Evolutionary conservation across 768 basidiomycete genomes (phyloP).

Genomic region (Brasilioporus rufonigricans): DNA sequence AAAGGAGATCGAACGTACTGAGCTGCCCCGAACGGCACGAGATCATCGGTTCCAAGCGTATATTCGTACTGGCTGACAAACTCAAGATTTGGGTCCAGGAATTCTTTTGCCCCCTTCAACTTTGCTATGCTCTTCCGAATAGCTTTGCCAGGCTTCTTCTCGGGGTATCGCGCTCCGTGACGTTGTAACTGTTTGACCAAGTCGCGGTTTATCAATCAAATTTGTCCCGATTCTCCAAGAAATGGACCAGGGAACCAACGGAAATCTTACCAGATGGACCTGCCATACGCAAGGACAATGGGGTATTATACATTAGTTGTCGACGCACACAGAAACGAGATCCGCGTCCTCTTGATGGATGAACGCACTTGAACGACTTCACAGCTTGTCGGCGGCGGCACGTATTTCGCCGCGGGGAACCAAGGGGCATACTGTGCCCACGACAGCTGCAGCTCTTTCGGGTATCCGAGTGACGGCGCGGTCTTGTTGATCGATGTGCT

Average conservation of each 20-base stretch:
- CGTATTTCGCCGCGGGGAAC: slow-evolving; percentile 44
- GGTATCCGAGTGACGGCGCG: slow-evolving; percentile 6
- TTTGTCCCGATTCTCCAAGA: neutral
- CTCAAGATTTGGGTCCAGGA: slow-evolving; percentile 41
- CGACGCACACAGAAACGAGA: neutral
- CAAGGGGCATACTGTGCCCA: slow-evolving; percentile 66
- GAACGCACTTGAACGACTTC: slow-evolving; percentile 48
- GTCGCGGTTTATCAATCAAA: neutral
- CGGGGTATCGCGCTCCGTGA: slow-evolving; percentile 77
- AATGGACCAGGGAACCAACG: neutral
- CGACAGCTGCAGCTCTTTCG: slow-evolving; percentile 20
- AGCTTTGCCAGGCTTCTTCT: slow-evolving; percentile 36
- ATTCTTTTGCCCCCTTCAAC: slow-evolving; percentile 45
- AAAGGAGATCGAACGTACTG: slow-evolving; percentile 58
- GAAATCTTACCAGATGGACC: slow-evolving; percentile 18
- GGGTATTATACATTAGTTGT: neutral
- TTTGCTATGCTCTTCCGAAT: slow-evolving; percentile 52
- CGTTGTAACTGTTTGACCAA: slow-evolving; percentile 56
- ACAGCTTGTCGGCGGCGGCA: slow-evolving; percentile 44
- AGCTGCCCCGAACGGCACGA: slow-evolving; percentile 63
- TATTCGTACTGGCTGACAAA: slow-evolving; percentile 61
- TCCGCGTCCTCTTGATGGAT: neutral
- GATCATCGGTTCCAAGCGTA: slow-evolving; percentile 50
- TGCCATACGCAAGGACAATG: neutral
- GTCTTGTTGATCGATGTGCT: slow-evolving; percentile 1